phyloP scores from a whole-genome alignment of 129 eudicot genomes.

The Glebionis coronaria region DNA sequence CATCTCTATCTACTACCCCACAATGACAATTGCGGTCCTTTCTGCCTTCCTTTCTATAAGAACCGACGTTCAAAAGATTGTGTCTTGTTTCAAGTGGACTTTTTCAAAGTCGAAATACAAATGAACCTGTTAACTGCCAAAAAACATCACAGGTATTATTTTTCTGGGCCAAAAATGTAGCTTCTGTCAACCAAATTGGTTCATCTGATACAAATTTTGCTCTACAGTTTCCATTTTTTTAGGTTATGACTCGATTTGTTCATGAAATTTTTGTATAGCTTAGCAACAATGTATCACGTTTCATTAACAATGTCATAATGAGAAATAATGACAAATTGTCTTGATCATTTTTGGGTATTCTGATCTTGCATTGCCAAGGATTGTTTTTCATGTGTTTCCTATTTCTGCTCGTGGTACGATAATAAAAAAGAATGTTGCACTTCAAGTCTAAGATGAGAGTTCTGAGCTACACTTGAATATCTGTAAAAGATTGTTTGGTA shows the following conservation, averaged over 20 bases:
- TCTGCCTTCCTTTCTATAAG: conserved; percentile 46
- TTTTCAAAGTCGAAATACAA: conserved; percentile 35
- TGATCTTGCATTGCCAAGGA: not conserved
- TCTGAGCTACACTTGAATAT: not conserved
- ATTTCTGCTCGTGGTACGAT: not conserved
- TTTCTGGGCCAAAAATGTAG: not conserved
- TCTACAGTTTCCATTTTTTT: not conserved
- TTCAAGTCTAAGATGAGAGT: conserved; percentile 2
- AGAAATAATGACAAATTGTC: not conserved
- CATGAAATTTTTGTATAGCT: not conserved
- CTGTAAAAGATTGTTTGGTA: not conserved
- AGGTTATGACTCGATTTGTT: not conserved
- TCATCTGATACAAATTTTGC: not conserved
- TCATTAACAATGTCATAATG: conserved; percentile 3
- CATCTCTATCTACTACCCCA: conserved; percentile 36
- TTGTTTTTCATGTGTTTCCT: not conserved
- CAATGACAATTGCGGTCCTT: conserved; percentile 42
- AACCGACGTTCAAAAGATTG: conserved; percentile 45
- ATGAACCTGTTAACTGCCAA: conserved; percentile 32
- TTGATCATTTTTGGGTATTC: conserved; percentile 11
- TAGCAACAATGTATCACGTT: conserved; percentile 10
- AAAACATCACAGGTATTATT: not conserved
- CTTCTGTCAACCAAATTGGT: not conserved
- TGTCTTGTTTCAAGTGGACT: conserved; percentile 36
- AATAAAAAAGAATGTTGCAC: conserved; percentile 1